Evolutionary conservation across 805 yeast species (phyloP), one percentile per base, ranked within the genome.

Genomic region (Babjeviella inositovora): DNA sequence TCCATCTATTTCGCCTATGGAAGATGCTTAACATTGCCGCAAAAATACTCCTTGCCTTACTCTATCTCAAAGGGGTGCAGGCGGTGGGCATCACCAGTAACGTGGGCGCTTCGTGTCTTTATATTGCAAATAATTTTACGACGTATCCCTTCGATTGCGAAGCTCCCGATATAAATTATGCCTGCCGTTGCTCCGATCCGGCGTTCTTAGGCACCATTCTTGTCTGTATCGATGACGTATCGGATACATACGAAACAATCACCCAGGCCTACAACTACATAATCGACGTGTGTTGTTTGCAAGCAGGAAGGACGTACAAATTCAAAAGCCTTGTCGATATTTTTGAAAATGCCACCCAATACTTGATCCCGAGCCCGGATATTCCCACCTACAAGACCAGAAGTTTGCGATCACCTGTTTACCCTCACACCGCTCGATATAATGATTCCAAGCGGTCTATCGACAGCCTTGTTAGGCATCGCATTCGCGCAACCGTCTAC

Each of bases 61-160:
- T n/a, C n/a, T n/a, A n/a, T n/a, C n/a, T n/a, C n/a, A n/a, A n/a
- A n/a, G n/a, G n/a, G n/a, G n/a, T n/a, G n/a, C n/a, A n/a, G n/a
- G n/a, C n/a, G n/a, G 32, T 37, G 19, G 53, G 54, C 6, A 36
- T 48, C 7, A 37, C 50, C 9, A 45, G 45, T 26, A 36, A 35
- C 12, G 39, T 41, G 21, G 58, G 56, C 8, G 54, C 54, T 4
- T 37, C 57, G 4, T 53, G 59, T 32, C 25, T 49, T 3, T 39
- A 35, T 27, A 34, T 44, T 9, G 47, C 52, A 8, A 44, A 41
- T 24, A 48, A 50, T 23, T 29, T 43, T 11, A 40, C 50, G 3
- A 28, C 33, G 6, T 43, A 37, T 22, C 51, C 52, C 12, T 47
- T 48, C 25, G 39, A 46, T 24, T 51, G 55, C 31, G 17, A 26